Evolutionary conservation across 495 filamentous ascomycete genomes (phyloP).

Genomic region (Penicillium soppii): DNA sequence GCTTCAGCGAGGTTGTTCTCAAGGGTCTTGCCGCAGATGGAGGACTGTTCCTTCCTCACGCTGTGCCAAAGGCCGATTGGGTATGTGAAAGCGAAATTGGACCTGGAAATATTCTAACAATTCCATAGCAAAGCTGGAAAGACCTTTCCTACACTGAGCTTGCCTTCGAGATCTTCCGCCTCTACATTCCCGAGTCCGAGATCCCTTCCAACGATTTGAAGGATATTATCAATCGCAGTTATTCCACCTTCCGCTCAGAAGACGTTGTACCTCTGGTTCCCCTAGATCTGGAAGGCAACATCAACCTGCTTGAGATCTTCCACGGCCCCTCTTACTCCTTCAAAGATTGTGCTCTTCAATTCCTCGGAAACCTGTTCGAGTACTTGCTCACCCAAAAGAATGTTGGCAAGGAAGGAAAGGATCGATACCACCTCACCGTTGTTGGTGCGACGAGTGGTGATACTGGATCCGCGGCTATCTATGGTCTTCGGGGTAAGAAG

Average conservation of each 20-base stretch:
- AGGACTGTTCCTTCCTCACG: slow-evolving; percentile 86
- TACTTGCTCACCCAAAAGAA: slow-evolving; percentile 89
- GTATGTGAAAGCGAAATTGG: not conserved
- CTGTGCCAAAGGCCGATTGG: slow-evolving; percentile 54
- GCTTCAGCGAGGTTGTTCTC: slow-evolving; percentile 63
- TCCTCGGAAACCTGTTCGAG: slow-evolving; percentile 93
- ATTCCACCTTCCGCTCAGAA: slow-evolving; percentile 78
- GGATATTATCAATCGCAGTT: slow-evolving; percentile 74
- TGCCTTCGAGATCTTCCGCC: slow-evolving; percentile 63
- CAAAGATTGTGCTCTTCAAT: slow-evolving; percentile 83
- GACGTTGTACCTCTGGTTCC: slow-evolving; percentile 72
- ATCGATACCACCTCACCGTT: slow-evolving; percentile 84
- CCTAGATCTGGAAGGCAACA: slow-evolving; percentile 66
- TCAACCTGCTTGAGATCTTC: slow-evolving; percentile 91
- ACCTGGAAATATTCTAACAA: not conserved
- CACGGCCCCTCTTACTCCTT: slow-evolving; percentile 97
- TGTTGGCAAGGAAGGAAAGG: slow-evolving; percentile 62
- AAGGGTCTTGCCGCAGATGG: slow-evolving; percentile 88
- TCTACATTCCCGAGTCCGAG: slow-evolving; percentile 80
- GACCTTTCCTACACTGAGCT: slow-evolving; percentile 75
- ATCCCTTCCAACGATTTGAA: slow-evolving; percentile 79
- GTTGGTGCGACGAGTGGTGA: slow-evolving; percentile 93
- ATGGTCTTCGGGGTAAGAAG: slow-evolving; percentile 95
- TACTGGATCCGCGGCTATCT: slow-evolving; percentile 93
- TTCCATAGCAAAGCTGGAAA: slow-evolving; percentile 57